Evolutionary conservation across 2,329 filamentous ascomycete genomes (phyloP).

Genomic region (Pseudogymnoascus sp.): DNA sequence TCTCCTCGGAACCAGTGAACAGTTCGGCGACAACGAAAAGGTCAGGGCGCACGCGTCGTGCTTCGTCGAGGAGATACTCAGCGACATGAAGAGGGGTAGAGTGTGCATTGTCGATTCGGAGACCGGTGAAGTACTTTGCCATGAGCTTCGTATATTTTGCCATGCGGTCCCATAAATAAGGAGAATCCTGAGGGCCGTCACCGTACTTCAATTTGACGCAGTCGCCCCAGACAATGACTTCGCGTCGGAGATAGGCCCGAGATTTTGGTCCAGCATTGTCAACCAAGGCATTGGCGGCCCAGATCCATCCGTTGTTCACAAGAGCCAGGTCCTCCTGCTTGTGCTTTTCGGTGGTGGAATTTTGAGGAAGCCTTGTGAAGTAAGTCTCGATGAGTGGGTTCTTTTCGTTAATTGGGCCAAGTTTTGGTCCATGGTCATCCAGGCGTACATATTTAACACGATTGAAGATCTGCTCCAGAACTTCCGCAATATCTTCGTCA

Average conservation of each 20-base stretch:
- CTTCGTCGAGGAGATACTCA: slow-evolving; percentile 89
- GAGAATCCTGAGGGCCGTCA: slow-evolving; percentile 69
- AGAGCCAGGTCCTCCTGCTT: slow-evolving; percentile 69
- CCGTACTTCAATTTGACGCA: slow-evolving; percentile 97
- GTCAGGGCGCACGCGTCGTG: slow-evolving; percentile 78
- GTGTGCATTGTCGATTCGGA: slow-evolving; percentile 97
- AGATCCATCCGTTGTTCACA: slow-evolving; percentile 97
- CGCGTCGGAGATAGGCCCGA: slow-evolving; percentile 84
- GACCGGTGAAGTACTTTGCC: slow-evolving; percentile 90
- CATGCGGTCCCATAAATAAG: slow-evolving; percentile 95
- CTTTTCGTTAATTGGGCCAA: slow-evolving; percentile 66
- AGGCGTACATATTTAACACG: slow-evolving; percentile 90
- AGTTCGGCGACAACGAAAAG: slow-evolving; percentile 90
- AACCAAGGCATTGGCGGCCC: slow-evolving; percentile 88
- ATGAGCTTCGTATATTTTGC: slow-evolving; percentile 82
- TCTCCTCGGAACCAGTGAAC: slow-evolving; percentile 91
- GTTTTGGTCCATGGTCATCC: slow-evolving; percentile 83
- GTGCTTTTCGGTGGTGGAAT: slow-evolving; percentile 69
- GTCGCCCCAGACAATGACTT: slow-evolving; percentile 97
- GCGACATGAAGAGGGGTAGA: slow-evolving; percentile 92
- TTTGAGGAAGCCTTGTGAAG: slow-evolving; percentile 80
- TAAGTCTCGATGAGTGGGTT: slow-evolving; percentile 88
- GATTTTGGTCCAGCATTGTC: slow-evolving; percentile 90
- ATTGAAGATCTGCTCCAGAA: slow-evolving; percentile 86
- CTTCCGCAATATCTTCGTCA: slow-evolving; percentile 71